Base-by-base conservation (phyloP, 345 rosid genomes). In the Corymbia maculata region DNA sequence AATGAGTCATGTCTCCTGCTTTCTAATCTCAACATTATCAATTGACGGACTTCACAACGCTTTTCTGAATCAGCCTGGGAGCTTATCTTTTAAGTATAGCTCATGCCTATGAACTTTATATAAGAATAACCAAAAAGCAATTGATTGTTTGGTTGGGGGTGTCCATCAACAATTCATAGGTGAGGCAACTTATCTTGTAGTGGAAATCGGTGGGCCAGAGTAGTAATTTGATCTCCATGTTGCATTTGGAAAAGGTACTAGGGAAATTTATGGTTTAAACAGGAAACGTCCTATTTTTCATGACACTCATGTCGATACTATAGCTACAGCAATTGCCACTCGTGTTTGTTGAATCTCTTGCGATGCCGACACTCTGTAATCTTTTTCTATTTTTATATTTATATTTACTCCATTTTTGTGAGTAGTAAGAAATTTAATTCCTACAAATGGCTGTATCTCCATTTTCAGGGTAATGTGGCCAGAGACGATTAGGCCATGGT, bases 401-500 rank as follows among this genome's bases (percentile, higher is more conserved):
- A 15, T 32, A 9, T 7, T 64, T 66, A 36, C 9, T 11, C 3
- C 79, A 19, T 59, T 19, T 57, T 42, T 51, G 64, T 66, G 14
- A 50, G 88, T 53, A 85, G 3, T 28, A 11, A 70, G 53, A 26
- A 49, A 59, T 44, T 59, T 79, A 85, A 68, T 75, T 75, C 82
- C 26, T 75, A 21, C 42, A 42, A 19, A 75, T 75, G 49, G 49
- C 82, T 75, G 64, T 55, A 9, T 85, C 14, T 57, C 89, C 52
- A 89, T 91, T 68, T 88, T 88, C 80, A 86, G 82, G 86, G 96
- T 98, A 88, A 93, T 94, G 88, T 94, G 94, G 94, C 98, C 99
- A 4, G 98, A 96, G 87, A 93, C 94, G 88, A 52, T 97, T 80
- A 90, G 90, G 86, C 94, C 93, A 89, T 95, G 96, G 96, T 91